phyloP scores from a whole-genome alignment of 305 asterid species.

The Fraxinus sp. region DNA sequence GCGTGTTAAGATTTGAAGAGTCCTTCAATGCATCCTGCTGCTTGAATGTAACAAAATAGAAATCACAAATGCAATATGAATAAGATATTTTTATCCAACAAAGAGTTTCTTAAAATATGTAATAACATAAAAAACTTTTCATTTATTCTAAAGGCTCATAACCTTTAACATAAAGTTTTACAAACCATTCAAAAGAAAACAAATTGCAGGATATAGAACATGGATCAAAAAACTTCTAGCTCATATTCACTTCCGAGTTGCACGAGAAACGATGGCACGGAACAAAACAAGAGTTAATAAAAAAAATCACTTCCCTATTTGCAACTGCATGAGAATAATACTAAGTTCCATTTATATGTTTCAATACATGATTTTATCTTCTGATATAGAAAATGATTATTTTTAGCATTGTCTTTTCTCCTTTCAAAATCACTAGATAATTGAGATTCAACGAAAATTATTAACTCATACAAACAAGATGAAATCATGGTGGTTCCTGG shows the following conservation, averaged over 20 bases:
- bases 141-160: neutral
- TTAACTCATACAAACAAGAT: neutral
- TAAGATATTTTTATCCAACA: neutral
- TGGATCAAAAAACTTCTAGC: neutral
- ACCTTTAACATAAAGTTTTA: neutral
- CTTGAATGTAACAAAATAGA: neutral
- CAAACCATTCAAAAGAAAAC: neutral
- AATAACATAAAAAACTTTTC: neutral
- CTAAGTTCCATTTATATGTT: neutral
- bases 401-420: neutral
- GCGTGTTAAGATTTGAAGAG: slow-evolving; percentile 37
- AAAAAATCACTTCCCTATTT: neutral
- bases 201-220: neutral
- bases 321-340: neutral
- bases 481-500: neutral
- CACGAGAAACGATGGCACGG: neutral
- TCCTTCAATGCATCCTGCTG: slow-evolving; percentile 56
- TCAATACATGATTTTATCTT: neutral
- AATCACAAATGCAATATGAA: neutral
- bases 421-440: neutral
- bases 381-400: neutral
- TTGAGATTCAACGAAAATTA: neutral
- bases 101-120: neutral
- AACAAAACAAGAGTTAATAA: neutral
- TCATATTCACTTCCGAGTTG: neutral